Evolutionary conservation across 2,329 filamentous ascomycete genomes (phyloP), one percentile per base, ranked within the genome.

Genomic region (Alternaria arborescens): DNA sequence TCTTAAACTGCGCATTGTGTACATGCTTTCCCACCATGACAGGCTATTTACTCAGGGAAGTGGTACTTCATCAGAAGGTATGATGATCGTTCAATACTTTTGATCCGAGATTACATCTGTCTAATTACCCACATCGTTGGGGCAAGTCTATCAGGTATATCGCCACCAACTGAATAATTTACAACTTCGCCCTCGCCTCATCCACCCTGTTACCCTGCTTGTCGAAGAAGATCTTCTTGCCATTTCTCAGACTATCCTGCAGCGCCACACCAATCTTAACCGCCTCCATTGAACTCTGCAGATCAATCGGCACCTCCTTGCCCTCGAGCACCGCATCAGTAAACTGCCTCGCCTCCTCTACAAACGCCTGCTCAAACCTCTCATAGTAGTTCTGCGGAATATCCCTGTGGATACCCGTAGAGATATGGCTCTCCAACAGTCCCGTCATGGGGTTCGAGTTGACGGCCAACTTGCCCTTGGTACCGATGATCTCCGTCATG

Each of bases 401-500:
- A 74, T 89, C 86, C 36, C 85, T 81, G 12, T 84, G 79, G 24
- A 90, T 82, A 4, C 87, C 87, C 1, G 71, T 79, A 0, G 81
- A 52, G 67, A 87, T 81, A 71, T 86, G 84, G 46, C 86, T 79
- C 60, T 87, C 83, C 24, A 89, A 83, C 22, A 88, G 78, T 58
- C 85, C 85, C 2, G 75, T 78, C 47, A 80, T 78, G 5, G 88
- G 88, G 65, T 88, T 84, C 7, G 80, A 82, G 69, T 90, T 90
- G 62, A 91, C 81, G 1, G 82, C 78, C 6, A 91, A 70, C 73
- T 90, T 90, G 41, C 88, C 88, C 66, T 84, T 82, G 1, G 88
- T 91, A 12, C 88, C 89, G 55, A 90, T 88, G 63, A 91, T 85
- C 77, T 90, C 88, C 0, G 88, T 89, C 60, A 83, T 85, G 72